Base-by-base conservation (phyloP, 2,329 filamentous ascomycete genomes). In the Alternaria rosae region DNA sequence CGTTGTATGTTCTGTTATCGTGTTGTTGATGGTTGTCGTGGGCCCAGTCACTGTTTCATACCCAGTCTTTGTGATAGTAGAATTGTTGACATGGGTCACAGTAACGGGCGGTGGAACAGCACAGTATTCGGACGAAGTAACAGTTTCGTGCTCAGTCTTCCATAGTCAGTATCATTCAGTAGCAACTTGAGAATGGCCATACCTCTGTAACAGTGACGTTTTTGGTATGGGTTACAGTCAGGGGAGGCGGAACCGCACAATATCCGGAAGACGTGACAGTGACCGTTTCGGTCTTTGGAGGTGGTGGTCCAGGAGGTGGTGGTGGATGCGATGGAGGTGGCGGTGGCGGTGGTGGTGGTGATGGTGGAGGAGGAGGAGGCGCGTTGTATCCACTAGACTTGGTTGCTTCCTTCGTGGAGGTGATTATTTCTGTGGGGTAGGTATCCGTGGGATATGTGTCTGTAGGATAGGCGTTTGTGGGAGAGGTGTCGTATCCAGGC, bases 21-120 rank as follows among this genome's bases (percentile, higher is more conserved):
- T 69, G 26, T 59, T 66, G 25, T 66, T 68, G 21, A 61, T 15
- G 3, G 62, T 67, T 4, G 51, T 55, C 7, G 54, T 62, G 12
- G 59, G 56, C 1, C 61, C 64, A 9, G 43, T 23, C 12, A 61
- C 32, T 2, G 50, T 44, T n/a, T 28, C 50, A 25, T 45, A 23
- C 32, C 53, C 50, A 8, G 57, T 64, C 48, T 64, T 61, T 9
- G 61, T 66, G 30, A 51, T 57, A 8, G 59, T 65, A 9, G 32
- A 50, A 15, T 54, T 62, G n/a, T 25, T 50, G 2, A 58, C 35
- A 10, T 54, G 21, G 1, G 59, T 65, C n/a, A 65, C 25, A 21
- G 59, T 61, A 8, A 48, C 23, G 13, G 53, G 53, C 6, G 41
- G 45, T 4, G 38, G 54, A 11, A 35, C 38, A 9, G 44, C 8